These are phyloP conservation scores for Heracleum sosnowskyi DNA, from an alignment of 129 eudicot species.

Conservation along the genomic window DNA sequence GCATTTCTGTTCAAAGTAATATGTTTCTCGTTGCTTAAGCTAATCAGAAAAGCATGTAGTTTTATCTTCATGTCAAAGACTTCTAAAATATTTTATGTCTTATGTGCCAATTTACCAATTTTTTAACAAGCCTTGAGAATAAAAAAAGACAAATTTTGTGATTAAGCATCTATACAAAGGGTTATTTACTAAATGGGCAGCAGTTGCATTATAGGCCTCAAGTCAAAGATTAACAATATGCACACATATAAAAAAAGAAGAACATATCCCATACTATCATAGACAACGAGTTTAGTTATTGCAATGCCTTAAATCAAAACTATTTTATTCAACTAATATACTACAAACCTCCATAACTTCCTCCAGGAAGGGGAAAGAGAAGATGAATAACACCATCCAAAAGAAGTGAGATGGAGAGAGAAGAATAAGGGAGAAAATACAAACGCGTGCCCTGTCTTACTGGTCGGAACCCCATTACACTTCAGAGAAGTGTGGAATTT, in stretches of 20 bases:
- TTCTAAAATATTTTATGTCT: not conserved
- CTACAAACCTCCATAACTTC: not conserved
- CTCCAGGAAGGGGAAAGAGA: not conserved
- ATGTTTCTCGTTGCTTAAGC: not conserved
- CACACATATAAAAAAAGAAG: not conserved
- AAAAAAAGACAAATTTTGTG: not conserved
- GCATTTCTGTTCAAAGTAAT: not conserved
- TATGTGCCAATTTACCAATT: not conserved
- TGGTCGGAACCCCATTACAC: not conserved
- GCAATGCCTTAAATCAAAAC: not conserved
- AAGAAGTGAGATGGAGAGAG: not conserved
- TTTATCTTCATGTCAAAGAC: not conserved
- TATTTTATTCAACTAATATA: not conserved
- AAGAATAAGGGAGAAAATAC: not conserved
- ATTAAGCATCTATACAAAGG: not conserved
- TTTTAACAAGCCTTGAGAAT: not conserved
- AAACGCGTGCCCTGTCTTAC: not conserved
- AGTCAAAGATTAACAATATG: not conserved
- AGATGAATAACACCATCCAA: not conserved
- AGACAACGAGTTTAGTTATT: not conserved
- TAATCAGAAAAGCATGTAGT: not conserved
- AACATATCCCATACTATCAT: not conserved
- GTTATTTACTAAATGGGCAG: not conserved
- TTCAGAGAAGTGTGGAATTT: not conserved
- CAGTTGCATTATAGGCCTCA: not conserved